Base-by-base conservation (phyloP, 345 rosid genomes). In the Ricinus communis region DNA sequence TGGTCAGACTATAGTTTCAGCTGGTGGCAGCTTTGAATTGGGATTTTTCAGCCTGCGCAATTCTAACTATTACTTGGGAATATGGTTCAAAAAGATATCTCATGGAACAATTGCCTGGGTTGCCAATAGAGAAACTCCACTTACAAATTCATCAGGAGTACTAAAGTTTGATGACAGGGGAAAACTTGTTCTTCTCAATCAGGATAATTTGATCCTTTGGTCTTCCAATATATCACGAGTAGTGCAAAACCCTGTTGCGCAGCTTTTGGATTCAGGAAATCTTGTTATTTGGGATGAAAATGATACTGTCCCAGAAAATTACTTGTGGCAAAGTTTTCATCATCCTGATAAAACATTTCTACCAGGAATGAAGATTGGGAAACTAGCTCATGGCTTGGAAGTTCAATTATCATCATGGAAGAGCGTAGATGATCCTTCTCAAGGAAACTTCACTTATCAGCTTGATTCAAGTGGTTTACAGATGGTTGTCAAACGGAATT, bases 1-100 rank as follows among this genome's bases (percentile, higher is more conserved):
- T 59, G 71, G 63, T n/a, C 33, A 72, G 40, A 71, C 80, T 0
- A 57, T 80, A n/a, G 80, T 79, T 60, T 80, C 83, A 45, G 62
- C 65, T 3, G 50, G 31, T 22, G 71, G 64, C 59, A 47, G 25
- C 8, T 82, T 71, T 38, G 81, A 79, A 30, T 73, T 83, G 8
- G 83, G 83, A 19, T 83, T 83, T 52, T 80, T 80, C 57, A 80
- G 41, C 54, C 69, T 60, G 19, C 66, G 45, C n/a, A 25, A 22
- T 50, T 60, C 49, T 0, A 6, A 31, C 5, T 62, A 60, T 13
- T 74, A 68, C 49, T 22, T 72, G 24, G 76, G 76, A 41, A 51
- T 72, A 15, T 65, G 76, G 70, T 56, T 38, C 46, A 60, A 43
- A 31, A 64, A 64, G 28, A 30, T 72, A 15, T 15, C 75, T 1